phyloP scores from a whole-genome alignment of 78 protist genomes.

The Dictyostelium brefeldianum region DNA sequence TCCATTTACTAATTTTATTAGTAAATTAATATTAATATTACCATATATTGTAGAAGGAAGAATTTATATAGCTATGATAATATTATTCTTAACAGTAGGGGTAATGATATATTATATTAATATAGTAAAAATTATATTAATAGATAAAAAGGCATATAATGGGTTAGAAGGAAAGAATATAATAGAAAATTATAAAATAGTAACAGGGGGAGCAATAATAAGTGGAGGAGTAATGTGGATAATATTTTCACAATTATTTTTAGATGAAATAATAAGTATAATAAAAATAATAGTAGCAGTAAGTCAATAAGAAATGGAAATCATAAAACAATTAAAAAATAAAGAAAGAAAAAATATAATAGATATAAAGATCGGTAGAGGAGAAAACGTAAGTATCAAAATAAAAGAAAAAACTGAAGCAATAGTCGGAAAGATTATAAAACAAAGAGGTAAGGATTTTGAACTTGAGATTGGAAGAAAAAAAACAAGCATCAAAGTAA shows the following conservation, averaged over 20 bases:
- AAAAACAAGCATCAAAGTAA: neutral
- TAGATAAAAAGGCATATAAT: neutral
- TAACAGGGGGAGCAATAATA: neutral
- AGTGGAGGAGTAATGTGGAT: neutral
- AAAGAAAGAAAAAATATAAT: neutral
- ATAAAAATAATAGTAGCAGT: constrained; percentile 2
- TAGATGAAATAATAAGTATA: neutral
- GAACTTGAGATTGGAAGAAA: neutral
- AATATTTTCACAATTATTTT: neutral
- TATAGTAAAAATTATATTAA: neutral
- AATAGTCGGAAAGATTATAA: neutral
- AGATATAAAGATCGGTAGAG: neutral
- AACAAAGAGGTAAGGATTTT: neutral
- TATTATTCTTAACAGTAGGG: constrained; percentile 6
- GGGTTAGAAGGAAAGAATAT: neutral
- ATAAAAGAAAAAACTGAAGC: neutral
- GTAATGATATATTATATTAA: neutral
- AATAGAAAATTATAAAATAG: neutral
- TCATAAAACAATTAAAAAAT: neutral
- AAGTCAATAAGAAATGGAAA: neutral
- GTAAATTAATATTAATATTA: constrained; percentile 7
- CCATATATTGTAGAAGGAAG: neutral
- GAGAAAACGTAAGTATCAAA: neutral
- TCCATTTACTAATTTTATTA: neutral
- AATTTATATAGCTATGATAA: neutral